Evolutionary conservation across 371 early-diverging fungal species (phyloP), one percentile per base, ranked within the genome.

Genomic region (Circinella umbellata): DNA sequence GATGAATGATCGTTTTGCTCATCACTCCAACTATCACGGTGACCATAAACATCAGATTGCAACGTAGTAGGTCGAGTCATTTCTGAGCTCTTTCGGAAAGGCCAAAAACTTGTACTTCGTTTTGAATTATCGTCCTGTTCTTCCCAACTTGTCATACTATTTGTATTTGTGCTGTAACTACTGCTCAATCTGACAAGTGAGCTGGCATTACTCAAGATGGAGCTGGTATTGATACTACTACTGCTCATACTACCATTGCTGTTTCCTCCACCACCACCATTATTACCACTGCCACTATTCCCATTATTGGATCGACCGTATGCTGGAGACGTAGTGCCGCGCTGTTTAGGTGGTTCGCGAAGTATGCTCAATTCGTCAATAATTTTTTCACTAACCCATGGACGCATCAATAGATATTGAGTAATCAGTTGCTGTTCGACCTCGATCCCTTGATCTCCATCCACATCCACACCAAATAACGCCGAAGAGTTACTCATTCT

Each of bases 311-410:
- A 66, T 59, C 73, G 66, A 38, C 70, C 69, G 35, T 71, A 68
- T 37, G 36, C 55, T 5, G 69, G 65, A 4, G 66, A 66, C n/a
- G 73, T 64, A 5, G 65, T 67, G 57, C 62, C 15, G 11, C 73
- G 70, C 3, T 65, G 68, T 51, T 75, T 83, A 36, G 85, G 76
- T 18, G 92, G 94, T 69, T 93, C 94, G 3, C 94, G 86, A 27
- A 84, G 66, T 11, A 82, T 72, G 62, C 91, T 90, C 49, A 94
- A 67, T 68, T 92, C 92, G 72, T 94, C 94, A 14, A 93, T 87
- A 46, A 90, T 92, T 39, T 88, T 87, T 72, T 94, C 92, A 35
- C 86, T 82, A 0, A 90, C 86, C 86, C 86, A 85, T 7, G 83
- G 73, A 4, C 86, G 78, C 82, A 80, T 85, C 71, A 85, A 67